A percentile compares a stretch with the other conserved stretches of the same genome.
phyloP scores from a whole-genome alignment of 108 stramenopile species.

The Cyclotella distinguenda region DNA sequence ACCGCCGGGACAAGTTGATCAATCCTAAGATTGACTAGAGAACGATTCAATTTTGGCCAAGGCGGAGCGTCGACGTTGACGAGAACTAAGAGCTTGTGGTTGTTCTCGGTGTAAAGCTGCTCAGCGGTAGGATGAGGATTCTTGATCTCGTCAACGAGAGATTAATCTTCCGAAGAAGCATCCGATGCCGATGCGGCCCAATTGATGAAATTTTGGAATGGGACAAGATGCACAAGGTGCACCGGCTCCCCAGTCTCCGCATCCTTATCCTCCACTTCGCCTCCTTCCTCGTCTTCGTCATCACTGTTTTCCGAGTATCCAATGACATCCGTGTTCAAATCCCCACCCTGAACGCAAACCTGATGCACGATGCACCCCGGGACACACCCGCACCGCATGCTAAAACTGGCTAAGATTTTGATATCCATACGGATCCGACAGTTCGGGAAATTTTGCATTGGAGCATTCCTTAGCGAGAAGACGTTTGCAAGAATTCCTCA shows the following conservation, averaged over 20 bases:
- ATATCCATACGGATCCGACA: slow-evolving; percentile 30
- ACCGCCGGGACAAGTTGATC: too few relatives aligned
- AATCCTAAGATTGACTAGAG: too few relatives aligned
- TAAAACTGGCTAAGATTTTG: slow-evolving; percentile 20
- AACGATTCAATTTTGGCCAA: too few relatives aligned
- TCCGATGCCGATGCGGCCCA: slow-evolving; percentile 40
- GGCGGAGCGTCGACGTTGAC: too few relatives aligned
- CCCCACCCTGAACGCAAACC: slow-evolving; percentile 40
- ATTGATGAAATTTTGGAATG: slow-evolving; percentile 32
- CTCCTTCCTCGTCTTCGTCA: slow-evolving; percentile 7
- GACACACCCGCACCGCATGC: slow-evolving; percentile 5
- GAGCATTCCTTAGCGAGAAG: slow-evolving; percentile 3
- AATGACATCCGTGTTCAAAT: slow-evolving; percentile 21
- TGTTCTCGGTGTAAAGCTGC: too few relatives aligned
- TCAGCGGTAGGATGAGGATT: too few relatives aligned
- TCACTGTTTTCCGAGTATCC: slow-evolving; percentile 4
- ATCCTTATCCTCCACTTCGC: background rate
- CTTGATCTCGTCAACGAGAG: too few relatives aligned
- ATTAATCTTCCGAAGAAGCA: too few relatives aligned
- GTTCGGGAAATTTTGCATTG: background rate
- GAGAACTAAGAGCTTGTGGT: too few relatives aligned
- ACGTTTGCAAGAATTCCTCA: slow-evolving; percentile 18
- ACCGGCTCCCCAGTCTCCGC: background rate
- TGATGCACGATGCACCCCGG: slow-evolving; percentile 24
- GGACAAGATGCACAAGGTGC: slow-evolving; percentile 30